Base-by-base conservation (phyloP, 1,284 basidiomycete species). In the Calocybe gambosa region DNA sequence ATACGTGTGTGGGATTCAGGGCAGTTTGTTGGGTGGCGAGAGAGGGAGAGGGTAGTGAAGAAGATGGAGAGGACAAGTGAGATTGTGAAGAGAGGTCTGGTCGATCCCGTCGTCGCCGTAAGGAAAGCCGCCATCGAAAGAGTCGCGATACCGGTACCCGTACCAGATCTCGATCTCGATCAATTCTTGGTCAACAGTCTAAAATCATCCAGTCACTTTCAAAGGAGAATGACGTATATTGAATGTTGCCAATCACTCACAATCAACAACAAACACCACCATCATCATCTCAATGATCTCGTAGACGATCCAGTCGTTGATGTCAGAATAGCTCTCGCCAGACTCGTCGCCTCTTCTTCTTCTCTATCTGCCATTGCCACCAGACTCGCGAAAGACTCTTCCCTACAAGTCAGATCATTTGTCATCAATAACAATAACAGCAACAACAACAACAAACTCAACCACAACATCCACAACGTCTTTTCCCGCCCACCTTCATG, bases 311-410 rank as follows among this genome's bases (percentile, higher is more conserved):
- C 60, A n/a, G 80, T 97, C 19, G 72, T 91, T 41, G 93, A 93
- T 56, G 92, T 98, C 39, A 79, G 93, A 35, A 90, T 97, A 48
- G 85, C 82, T 5, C 74, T 94, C 1, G 85, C 93, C 82, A 16
- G 76, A 77, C 31, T 62, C 67, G 13, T 37, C 12, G 15, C 8
- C 4, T 21, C 15, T 5, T 18, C 16, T 5, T 18, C 16, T 5
- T n/a, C 33, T 6, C 6, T n/a, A n/a, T 18, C 6, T 18, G 10
- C 68, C 41, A 57, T 78, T 31, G 59, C 71, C 36, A 58, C 61
- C 16, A 65, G 63, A 41, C 62, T 82, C 43, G 69, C 66, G 23
- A 63, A 62, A 46, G 80, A 82, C 58, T 49, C 58, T 31, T 77
- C 74, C 39, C 59, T 62, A 46, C 75, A 78, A 56, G 80, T 82